Percentiles rank a stretch among this genome's conserved stretches.
These are phyloP conservation scores for Porcisia deanei DNA, from an alignment of 208 protist genomes.

Conservation along the genomic window DNA sequence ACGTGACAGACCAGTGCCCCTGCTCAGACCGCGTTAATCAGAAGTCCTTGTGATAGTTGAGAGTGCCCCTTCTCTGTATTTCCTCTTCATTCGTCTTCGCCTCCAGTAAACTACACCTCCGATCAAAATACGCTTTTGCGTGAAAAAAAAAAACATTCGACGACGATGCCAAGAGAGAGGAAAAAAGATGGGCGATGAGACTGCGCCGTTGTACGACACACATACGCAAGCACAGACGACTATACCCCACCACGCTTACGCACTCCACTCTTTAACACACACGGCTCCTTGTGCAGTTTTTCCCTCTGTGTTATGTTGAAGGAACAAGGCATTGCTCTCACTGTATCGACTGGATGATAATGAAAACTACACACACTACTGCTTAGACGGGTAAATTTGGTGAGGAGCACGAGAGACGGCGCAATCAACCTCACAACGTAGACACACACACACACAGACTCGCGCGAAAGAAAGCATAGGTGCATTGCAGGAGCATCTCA, in stretches of 20 bases:
- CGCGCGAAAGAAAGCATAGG: not conserved
- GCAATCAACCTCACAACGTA: not conserved
- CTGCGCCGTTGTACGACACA: not conserved
- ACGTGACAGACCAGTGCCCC: not conserved
- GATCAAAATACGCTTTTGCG: not conserved
- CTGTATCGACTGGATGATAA: not conserved
- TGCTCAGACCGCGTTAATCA: not conserved
- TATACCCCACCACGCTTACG: not conserved
- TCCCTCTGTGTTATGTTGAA: not conserved
- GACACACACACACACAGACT: not conserved
- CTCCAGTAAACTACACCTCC: not conserved
- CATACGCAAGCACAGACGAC: not conserved
- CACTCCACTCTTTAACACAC: not conserved
- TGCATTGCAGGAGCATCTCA: not conserved
- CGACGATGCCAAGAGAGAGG: not conserved
- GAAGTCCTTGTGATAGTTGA: not conserved
- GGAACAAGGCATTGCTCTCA: not conserved
- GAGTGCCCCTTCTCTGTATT: not conserved
- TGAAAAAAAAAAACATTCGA: not conserved
- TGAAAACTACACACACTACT: not conserved
- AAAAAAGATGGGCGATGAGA: not conserved
- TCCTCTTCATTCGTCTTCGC: not conserved
- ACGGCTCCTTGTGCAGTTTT: not conserved
- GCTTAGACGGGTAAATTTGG: not conserved
- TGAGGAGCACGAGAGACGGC: not conserved